phyloP scores from a whole-genome alignment of 768 basidiomycete genomes.

The Suillus weaverae region DNA sequence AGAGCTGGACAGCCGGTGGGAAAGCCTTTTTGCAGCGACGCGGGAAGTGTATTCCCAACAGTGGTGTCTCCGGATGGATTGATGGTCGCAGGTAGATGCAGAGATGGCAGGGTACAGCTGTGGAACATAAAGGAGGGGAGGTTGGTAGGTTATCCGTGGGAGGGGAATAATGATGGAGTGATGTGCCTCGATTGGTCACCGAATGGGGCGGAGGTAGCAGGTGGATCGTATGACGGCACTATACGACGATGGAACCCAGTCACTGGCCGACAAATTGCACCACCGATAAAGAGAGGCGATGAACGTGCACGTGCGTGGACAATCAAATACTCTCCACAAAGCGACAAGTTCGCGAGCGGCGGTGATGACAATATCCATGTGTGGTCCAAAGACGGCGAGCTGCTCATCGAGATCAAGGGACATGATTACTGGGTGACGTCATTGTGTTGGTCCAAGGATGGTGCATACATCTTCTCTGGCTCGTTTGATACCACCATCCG shows the following conservation, averaged over 20 bases:
- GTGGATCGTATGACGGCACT: constrained; percentile 7
- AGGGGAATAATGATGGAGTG: background rate
- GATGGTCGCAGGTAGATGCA: background rate
- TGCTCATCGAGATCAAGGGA: background rate
- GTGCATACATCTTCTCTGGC: background rate
- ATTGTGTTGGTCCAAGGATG: background rate
- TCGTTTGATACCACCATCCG: background rate
- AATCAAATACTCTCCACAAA: background rate
- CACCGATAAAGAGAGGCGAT: background rate
- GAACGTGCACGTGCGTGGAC: too few relatives aligned
- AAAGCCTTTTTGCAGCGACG: too few relatives aligned
- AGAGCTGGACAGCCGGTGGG: background rate
- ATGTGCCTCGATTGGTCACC: constrained; percentile 13
- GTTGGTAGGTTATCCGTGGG: background rate
- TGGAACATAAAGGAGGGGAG: background rate
- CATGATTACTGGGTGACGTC: background rate
- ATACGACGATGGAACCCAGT: constrained; percentile 14
- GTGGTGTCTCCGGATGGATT: background rate
- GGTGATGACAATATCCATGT: background rate
- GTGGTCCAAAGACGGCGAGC: background rate
- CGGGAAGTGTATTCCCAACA: fast-evolving
- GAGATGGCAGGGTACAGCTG: background rate
- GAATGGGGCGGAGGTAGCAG: constrained; percentile 11
- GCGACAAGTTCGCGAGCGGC: background rate
- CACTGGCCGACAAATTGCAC: background rate